Evolutionary conservation across 345 rosid genomes (phyloP).

Genomic region (Salix dunnii): DNA sequence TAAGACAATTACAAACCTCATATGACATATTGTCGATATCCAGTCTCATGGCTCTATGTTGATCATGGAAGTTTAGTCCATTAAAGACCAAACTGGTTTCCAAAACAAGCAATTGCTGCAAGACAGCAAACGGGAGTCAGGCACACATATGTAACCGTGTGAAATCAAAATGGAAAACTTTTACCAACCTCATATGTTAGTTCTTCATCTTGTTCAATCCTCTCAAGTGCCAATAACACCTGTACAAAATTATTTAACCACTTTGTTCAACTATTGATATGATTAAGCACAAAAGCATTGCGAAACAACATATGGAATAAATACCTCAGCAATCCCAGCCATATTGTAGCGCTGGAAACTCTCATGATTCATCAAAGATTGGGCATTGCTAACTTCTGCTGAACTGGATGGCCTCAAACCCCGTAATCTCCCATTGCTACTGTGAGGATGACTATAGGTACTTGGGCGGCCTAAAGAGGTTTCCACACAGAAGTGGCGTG

Average conservation of each 20-base stretch:
- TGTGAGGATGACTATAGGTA: conserved; percentile 33
- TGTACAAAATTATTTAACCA: conserved; percentile 29
- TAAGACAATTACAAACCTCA: conserved; percentile 55
- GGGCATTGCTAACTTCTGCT: conserved; percentile 45
- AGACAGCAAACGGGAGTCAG: conserved; percentile 15
- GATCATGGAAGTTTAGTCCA: conserved; percentile 74
- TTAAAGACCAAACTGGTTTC: conserved; percentile 71
- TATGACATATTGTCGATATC: conserved; percentile 97
- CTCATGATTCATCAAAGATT: conserved; percentile 43
- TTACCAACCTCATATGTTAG: conserved; percentile 65
- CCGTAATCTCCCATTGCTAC: conserved; percentile 35
- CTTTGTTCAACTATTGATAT: not conserved
- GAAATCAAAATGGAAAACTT: conserved; percentile 15
- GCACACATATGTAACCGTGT: not conserved
- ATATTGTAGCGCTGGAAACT: conserved; percentile 54
- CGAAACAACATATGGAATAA: not conserved
- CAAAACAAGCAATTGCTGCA: conserved; percentile 82
- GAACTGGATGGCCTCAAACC: conserved; percentile 51
- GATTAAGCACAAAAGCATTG: not conserved
- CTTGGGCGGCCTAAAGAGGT: conserved; percentile 18
- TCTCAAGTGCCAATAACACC: conserved; percentile 83
- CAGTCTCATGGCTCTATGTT: conserved; percentile 90
- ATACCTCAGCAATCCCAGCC: conserved; percentile 93
- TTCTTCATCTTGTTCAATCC: conserved; percentile 84
- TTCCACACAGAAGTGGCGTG: conserved; percentile 34